phyloP scores from a whole-genome alignment of 1,284 basidiomycete genomes.

The Cryptococcus sp. region DNA sequence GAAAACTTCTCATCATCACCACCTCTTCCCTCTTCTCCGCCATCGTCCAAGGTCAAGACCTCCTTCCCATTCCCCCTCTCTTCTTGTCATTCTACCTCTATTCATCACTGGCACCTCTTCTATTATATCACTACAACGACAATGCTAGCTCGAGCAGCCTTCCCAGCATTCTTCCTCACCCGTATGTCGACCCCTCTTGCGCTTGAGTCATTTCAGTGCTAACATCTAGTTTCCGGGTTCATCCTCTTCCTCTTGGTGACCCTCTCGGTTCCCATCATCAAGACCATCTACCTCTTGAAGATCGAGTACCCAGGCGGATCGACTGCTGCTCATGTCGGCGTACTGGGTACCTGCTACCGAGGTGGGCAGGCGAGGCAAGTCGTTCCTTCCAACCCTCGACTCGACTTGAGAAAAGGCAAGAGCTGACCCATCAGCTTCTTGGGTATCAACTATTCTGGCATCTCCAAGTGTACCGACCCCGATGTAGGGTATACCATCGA shows the following conservation, averaged over 20 bases:
- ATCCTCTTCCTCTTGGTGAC: constrained; percentile 67
- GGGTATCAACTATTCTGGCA: constrained; percentile 14
- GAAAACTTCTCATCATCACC: neutral
- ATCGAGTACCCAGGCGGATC: constrained; percentile 48
- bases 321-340: constrained; percentile 25
- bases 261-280: constrained; percentile 66
- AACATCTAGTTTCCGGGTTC: constrained; percentile 51
- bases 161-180: constrained; percentile 38
- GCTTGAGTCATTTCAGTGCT: neutral
- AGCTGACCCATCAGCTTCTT: constrained; percentile 8
- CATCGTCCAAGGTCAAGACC: neutral
- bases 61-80: neutral
- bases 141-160: constrained; percentile 36
- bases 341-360: constrained; percentile 33
- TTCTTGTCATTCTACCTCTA: neutral
- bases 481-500: constrained; percentile 33
- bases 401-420: neutral
- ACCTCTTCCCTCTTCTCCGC: neutral
- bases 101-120: neutral
- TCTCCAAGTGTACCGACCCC: constrained; percentile 23
- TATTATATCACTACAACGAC: neutral
- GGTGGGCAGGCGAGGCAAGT: constrained; percentile 19
- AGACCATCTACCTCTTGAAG: constrained; percentile 61
- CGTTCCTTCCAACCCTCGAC: too few species aligned
- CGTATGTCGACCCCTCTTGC: constrained; percentile 18